A percentile compares a stretch with the other conserved stretches of the same genome.
These are phyloP conservation scores for Trametes cinnabarina DNA, from an alignment of 768 basidiomycete species.

Conservation along the genomic window DNA sequence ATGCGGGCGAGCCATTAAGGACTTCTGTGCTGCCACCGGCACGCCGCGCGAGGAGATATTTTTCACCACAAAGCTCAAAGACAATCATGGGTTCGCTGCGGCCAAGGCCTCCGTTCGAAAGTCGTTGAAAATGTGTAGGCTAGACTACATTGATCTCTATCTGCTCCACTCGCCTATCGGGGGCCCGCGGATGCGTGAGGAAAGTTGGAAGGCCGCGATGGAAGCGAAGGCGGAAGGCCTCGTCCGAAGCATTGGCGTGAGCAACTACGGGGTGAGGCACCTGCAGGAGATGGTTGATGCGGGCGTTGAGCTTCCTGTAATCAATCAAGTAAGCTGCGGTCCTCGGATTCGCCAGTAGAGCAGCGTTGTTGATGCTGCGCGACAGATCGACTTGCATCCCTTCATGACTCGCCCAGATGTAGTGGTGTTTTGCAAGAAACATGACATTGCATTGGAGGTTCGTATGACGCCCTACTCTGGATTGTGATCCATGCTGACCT, in stretches of 20 bases:
- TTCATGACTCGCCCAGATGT: slow-evolving; percentile 68
- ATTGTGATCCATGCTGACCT: neutral
- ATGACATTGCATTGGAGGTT: slow-evolving; percentile 63
- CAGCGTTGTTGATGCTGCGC: neutral
- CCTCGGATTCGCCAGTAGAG: neutral
- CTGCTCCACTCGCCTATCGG: slow-evolving; percentile 69
- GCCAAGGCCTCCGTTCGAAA: slow-evolving; percentile 49
- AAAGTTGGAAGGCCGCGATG: slow-evolving; percentile 65
- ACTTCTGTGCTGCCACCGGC: slow-evolving; percentile 46
- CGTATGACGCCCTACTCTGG: neutral
- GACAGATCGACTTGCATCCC: slow-evolving; percentile 57
- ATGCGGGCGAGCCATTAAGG: slow-evolving; percentile 58
- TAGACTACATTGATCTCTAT: slow-evolving; percentile 71
- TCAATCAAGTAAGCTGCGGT: slow-evolving; percentile 53
- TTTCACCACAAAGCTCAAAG: slow-evolving; percentile 69
- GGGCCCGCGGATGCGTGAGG: slow-evolving; percentile 51
- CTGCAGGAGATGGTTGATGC: slow-evolving; percentile 50
- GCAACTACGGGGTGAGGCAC: slow-evolving; percentile 59
- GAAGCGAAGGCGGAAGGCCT: slow-evolving; percentile 61
- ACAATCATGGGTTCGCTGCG: slow-evolving; percentile 51
- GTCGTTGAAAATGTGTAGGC: slow-evolving; percentile 50
- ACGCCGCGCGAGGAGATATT: slow-evolving; percentile 60
- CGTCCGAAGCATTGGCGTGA: slow-evolving; percentile 63
- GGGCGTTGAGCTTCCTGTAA: slow-evolving; percentile 48
- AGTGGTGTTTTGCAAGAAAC: slow-evolving; percentile 54